Evolutionary conservation across 306 rosid species (phyloP), one percentile per base, ranked within the genome.

Genomic region (Gillenia trifoliata): DNA sequence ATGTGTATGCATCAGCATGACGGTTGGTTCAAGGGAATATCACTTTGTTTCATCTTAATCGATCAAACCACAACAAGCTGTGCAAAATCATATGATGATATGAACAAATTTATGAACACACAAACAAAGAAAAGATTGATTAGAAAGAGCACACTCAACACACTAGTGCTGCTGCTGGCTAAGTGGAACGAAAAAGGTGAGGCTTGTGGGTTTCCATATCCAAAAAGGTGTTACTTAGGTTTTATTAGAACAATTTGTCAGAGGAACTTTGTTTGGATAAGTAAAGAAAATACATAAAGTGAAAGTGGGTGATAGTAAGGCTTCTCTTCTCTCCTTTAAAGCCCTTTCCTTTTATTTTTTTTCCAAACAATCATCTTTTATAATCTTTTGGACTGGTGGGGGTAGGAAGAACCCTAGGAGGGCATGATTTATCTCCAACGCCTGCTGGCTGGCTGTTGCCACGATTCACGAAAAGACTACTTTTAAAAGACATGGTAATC

Each of bases 1-100:
- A 50, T 50, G 77, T 59, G 31, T 40, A 29, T 64, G 70, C 84
- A 79, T 86, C 84, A 81, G 86, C 86, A 86, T 86, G 90, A 86
- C 86, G 83, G 71, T 34, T 78, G 28, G 71, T 55, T 33, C 65
- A 68, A n/a, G 36, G 17, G 47, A 34, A 30, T 55, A 45, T 17
- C 36, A 36, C 72, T 69, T 75, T 78, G 47, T 73, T 67, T 64
- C 76, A 40, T 41, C 30, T 49, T 61, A 20, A 26, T 49, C 49
- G n/a, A 67, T 57, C 69, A 67, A 57, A 56, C 49, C 22, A 36
- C 34, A 45, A 4, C 19, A 8, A 71, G 29, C 34, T 71, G 8
- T 63, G 36, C 2, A 31, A n/a, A 12, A 57, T 73, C 30, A 8
- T 49, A 79, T 59, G 70, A 47, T 67, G 64, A 79, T n/a, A 74